Evolutionary conservation across 805 yeast genomes (phyloP).

Genomic region (Monosporozyma solicola): DNA sequence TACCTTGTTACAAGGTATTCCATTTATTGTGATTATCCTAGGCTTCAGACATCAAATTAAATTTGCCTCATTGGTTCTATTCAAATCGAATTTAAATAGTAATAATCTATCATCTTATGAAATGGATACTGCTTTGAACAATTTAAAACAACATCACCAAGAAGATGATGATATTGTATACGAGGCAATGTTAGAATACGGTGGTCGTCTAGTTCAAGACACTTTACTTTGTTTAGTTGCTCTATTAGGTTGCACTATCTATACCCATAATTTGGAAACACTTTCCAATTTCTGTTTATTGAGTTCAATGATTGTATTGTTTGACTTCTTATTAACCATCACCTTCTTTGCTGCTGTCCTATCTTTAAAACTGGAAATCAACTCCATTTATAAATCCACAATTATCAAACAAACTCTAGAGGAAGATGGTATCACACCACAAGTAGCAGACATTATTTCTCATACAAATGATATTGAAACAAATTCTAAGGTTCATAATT

Average conservation of each 20-base stretch:
- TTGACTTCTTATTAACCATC: constrained; percentile 62
- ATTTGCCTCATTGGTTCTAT: constrained; percentile 36
- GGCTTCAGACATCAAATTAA: constrained; percentile 84
- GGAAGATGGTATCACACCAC: constrained; percentile 81
- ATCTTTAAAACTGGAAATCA: constrained; percentile 81
- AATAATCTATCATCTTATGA: constrained; percentile 38
- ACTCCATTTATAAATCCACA: constrained; percentile 72
- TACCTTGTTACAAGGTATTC: constrained; percentile 81
- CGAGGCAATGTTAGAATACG: constrained; percentile 31
- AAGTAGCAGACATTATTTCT: constrained; percentile 64
- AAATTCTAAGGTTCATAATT: not conserved
- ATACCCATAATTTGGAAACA: constrained; percentile 61
- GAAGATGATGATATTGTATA: constrained; percentile 19
- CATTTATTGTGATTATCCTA: constrained; percentile 83
- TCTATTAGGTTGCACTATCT: constrained; percentile 54
- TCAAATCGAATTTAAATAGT: constrained; percentile 13
- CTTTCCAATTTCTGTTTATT: constrained; percentile 74
- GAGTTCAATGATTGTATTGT: constrained; percentile 56
- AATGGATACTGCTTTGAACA: constrained; percentile 28
- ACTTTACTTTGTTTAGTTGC: constrained; percentile 65
- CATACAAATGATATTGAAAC: constrained; percentile 15
- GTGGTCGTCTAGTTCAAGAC: constrained; percentile 49
- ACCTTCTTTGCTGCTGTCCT: constrained; percentile 80
- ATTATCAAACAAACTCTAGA: constrained; percentile 71
- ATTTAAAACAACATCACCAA: constrained; percentile 5